phyloP scores from a whole-genome alignment of 176 grass and related monocot species.

The Dactylis glomerata region DNA sequence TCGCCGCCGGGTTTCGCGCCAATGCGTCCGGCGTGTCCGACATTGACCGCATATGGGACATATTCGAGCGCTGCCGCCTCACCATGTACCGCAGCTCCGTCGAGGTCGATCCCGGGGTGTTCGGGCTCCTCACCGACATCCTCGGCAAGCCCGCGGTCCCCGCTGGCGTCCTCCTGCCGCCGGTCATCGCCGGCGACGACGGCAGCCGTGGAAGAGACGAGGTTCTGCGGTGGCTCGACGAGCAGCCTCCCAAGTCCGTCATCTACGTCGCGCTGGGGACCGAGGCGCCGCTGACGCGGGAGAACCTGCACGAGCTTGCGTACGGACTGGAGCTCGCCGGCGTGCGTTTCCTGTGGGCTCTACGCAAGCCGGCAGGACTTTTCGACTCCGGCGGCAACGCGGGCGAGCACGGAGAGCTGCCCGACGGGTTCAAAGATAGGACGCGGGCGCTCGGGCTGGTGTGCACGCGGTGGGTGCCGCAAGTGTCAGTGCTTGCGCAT shows the following conservation, averaged over 20 bases:
- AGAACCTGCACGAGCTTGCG: conserved; percentile 46
- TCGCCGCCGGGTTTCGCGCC: not conserved
- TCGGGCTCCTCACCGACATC: not conserved
- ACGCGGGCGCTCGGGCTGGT: not conserved
- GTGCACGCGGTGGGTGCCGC: not conserved
- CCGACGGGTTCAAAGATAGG: not conserved
- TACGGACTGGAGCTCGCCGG: conserved; percentile 45
- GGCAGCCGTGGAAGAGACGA: not conserved
- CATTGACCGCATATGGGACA: not conserved
- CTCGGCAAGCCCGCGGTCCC: not conserved
- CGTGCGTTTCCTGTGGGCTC: conserved; percentile 56
- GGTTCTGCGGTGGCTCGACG: conserved; percentile 32
- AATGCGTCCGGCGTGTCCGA: not conserved
- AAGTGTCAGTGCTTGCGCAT: not conserved
- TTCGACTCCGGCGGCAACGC: too few species aligned
- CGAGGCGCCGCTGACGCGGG: conserved; percentile 38
- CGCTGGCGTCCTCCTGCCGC: not conserved
- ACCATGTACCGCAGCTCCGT: not conserved
- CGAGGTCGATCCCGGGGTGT: not conserved
- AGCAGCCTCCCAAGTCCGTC: conserved; percentile 29
- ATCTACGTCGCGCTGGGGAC: conserved; percentile 62
- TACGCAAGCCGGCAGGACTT: conserved; percentile 22
- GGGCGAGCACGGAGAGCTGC: not conserved
- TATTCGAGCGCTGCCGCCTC: not conserved
- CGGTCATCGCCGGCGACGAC: not conserved